Evolutionary conservation across 2,329 filamentous ascomycete species (phyloP).

Genomic region (Aspergillus neoniger): DNA sequence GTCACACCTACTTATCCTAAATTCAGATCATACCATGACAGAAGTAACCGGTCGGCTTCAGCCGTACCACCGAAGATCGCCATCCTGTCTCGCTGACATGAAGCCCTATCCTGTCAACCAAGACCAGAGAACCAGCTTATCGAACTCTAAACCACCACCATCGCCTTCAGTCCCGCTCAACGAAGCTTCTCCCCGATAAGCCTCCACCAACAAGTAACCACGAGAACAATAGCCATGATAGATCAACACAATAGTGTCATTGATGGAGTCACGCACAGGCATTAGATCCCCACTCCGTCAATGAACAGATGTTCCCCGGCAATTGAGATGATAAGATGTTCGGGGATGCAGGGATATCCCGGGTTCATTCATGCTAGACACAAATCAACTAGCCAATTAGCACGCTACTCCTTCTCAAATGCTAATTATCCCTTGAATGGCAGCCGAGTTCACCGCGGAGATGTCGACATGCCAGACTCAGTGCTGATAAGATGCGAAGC

Average conservation of each 20-base stretch:
- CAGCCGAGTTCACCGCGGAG: background rate
- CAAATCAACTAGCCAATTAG: too few relatives aligned
- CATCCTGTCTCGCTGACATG: background rate
- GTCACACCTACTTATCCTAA: background rate
- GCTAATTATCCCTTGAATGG: background rate
- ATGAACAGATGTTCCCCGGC: background rate
- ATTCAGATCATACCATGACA: background rate
- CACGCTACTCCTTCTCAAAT: background rate
- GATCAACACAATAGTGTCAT: background rate
- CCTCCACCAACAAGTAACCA: background rate
- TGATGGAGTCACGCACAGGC: background rate
- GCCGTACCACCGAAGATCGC: background rate
- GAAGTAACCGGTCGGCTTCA: background rate
- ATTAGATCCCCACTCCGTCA: background rate
- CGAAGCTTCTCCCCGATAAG: background rate
- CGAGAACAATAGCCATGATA: background rate
- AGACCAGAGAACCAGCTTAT: background rate
- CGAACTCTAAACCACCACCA: background rate
- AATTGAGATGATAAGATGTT: background rate
- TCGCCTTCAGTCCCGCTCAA: background rate
- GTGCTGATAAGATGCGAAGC: background rate
- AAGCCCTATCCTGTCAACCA: background rate
- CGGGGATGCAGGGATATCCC: too few relatives aligned
- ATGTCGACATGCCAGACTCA: background rate
- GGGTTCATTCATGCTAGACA: too few relatives aligned